Percentiles rank a stretch among this genome's conserved stretches.
Conservation (phyloP, 23 red algal genomes). For the Pyropia yezoensis region DNA sequence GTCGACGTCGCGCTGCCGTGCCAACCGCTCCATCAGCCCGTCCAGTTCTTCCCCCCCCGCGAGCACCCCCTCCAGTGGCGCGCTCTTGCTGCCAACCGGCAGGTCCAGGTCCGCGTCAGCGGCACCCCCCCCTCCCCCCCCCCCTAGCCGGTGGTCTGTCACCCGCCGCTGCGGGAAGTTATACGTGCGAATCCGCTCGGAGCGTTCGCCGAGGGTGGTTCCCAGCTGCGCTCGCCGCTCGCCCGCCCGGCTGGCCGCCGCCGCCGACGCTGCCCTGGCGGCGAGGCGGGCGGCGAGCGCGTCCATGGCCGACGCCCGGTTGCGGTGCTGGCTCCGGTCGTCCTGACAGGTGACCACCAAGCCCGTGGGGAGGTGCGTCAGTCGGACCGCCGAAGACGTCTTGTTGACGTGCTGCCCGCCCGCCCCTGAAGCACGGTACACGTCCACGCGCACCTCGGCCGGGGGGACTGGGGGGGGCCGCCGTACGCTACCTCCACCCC, state of each 20-base stretch:
- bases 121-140: not conserved
- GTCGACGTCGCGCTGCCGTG: constrained; percentile 4
- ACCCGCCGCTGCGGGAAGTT: constrained; percentile 87
- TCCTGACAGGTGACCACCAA: constrained; percentile 61
- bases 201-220: constrained; percentile 44
- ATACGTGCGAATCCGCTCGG: constrained; percentile 83
- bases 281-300: constrained; percentile 32
- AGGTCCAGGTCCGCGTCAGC: constrained; percentile 1
- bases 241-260: constrained; percentile 1
- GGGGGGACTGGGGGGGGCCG: too few species aligned
- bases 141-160: constrained; percentile 72
- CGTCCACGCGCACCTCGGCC: constrained; percentile 48
- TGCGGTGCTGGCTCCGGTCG: constrained; percentile 69
- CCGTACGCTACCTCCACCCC: not conserved
- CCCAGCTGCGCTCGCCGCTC: constrained; percentile 72
- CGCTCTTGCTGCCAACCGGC: constrained; percentile 28
- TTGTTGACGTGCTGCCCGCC: constrained; percentile 97
- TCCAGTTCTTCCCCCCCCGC: constrained; percentile 44
- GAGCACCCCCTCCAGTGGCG: constrained; percentile 24
- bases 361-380: constrained; percentile 80
- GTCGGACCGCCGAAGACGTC: constrained; percentile 78
- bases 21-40: constrained; percentile 20
- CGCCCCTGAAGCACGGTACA: constrained; percentile 78
- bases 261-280: constrained; percentile 16
- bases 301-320: constrained; percentile 51